phyloP scores from a whole-genome alignment of 805 yeast species.

The Barnettozyma sp. region DNA sequence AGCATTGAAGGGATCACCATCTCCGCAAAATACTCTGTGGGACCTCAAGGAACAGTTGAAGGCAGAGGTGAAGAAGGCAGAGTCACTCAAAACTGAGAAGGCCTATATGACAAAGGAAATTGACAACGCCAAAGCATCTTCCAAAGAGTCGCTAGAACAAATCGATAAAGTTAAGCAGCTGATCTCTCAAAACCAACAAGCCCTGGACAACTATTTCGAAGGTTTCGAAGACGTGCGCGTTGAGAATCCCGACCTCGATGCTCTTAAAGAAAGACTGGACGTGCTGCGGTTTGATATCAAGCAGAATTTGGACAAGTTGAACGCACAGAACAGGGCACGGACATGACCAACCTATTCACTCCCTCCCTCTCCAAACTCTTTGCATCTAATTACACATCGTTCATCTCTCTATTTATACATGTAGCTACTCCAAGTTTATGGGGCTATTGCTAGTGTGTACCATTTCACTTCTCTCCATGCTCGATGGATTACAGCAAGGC shows the following conservation, averaged over 20 bases:
- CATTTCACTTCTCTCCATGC: no score
- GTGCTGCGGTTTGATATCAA: slow-evolving; percentile 16
- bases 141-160: slow-evolving; percentile 35
- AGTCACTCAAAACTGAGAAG: slow-evolving; percentile 48
- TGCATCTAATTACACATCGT: no score
- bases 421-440: no score
- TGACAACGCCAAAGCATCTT: slow-evolving; percentile 43
- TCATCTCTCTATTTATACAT: no score
- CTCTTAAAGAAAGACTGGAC: slow-evolving; percentile 9
- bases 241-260: slow-evolving; percentile 14
- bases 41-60: slow-evolving; percentile 40
- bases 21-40: slow-evolving; percentile 32
- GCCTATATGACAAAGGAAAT: slow-evolving; percentile 59
- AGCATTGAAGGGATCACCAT: slow-evolving; percentile 23
- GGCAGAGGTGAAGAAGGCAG: slow-evolving; percentile 36
- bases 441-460: no score
- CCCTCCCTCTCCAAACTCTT: no score
- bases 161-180: slow-evolving; percentile 20
- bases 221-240: slow-evolving; percentile 12
- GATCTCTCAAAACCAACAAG: slow-evolving; percentile 11
- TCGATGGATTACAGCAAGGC: no score
- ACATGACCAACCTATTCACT: background rate
- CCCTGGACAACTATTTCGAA: slow-evolving; percentile 17
- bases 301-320: slow-evolving; percentile 18
- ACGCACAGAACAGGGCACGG: slow-evolving; percentile 13